These are phyloP conservation scores for Ampelocalamus luodianensis DNA, from an alignment of 176 grass and related monocot species.

Conservation along the genomic window DNA sequence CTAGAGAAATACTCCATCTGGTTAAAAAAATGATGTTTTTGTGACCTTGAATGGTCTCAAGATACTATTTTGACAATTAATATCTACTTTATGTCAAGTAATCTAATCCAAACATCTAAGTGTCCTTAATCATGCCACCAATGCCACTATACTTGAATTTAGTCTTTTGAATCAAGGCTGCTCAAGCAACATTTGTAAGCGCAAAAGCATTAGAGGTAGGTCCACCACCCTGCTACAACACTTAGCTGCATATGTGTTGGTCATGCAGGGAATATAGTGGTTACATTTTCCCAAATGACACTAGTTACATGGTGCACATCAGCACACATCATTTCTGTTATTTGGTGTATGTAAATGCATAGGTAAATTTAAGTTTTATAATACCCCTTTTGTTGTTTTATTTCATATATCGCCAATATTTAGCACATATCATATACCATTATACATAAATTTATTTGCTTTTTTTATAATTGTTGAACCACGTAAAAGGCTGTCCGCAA, in stretches of 20 bases:
- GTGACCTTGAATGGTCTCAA: too few relatives aligned
- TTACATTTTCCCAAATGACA: slow-evolving; percentile 23
- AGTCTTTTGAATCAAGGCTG: not conserved
- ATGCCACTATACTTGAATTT: not conserved
- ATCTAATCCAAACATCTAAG: not conserved
- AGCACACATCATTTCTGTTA: not conserved
- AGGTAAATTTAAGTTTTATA: not conserved
- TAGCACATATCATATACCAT: not conserved
- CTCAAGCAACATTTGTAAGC: slow-evolving; percentile 4
- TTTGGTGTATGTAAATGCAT: not conserved
- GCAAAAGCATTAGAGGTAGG: not conserved
- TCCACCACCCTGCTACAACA: not conserved
- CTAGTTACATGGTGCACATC: not conserved
- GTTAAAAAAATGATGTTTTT: too few relatives aligned
- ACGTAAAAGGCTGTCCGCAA: not conserved
- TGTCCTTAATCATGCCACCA: not conserved
- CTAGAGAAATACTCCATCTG: too few relatives aligned
- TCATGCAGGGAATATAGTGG: slow-evolving; percentile 2
- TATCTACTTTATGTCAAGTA: too few relatives aligned
- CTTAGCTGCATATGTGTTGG: not conserved
- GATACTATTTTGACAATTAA: too few relatives aligned
- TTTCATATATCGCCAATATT: not conserved
- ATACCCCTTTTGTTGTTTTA: not conserved
- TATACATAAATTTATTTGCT: not conserved
- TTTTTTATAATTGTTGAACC: not conserved